Evolutionary conservation across 371 early-diverging fungal species (phyloP).

Genomic region (Amoeboaphelidium occidentale): DNA sequence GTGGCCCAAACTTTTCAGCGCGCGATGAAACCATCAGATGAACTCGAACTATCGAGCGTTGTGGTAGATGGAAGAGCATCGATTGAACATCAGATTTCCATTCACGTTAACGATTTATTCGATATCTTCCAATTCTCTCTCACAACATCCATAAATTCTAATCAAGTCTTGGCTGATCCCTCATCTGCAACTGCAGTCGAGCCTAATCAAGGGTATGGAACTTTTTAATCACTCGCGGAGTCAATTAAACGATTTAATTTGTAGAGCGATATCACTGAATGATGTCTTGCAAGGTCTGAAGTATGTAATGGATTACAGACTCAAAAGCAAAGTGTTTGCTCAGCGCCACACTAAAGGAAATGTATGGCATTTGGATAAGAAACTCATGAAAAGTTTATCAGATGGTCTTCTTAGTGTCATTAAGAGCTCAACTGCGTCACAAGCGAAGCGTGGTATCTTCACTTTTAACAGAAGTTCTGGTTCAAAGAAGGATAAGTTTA

Average conservation of each 20-base stretch:
- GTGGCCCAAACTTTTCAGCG: no score
- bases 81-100: slow-evolving; percentile 58
- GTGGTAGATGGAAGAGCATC: slow-evolving; percentile 45
- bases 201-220: slow-evolving; percentile 7
- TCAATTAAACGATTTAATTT: slow-evolving; percentile 9
- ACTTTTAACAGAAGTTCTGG: neutral
- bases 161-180: slow-evolving; percentile 7
- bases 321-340: no score
- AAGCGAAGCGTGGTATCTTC: no score
- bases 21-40: no score
- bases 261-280: slow-evolving; percentile 37
- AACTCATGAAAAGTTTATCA: slow-evolving; percentile 54
- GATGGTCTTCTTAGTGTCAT: slow-evolving; percentile 58
- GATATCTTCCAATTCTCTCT: slow-evolving; percentile 8
- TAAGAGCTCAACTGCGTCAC: no score
- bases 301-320: slow-evolving; percentile 70
- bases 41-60: no score
- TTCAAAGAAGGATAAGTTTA: neutral
- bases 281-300: slow-evolving; percentile 69
- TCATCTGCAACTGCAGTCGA: slow-evolving; percentile 7
- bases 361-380: slow-evolving; percentile 48
- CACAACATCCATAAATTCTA: slow-evolving; percentile 3
- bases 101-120: slow-evolving; percentile 39
- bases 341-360: no score
- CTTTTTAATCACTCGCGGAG: slow-evolving; percentile 1